phyloP scores from a whole-genome alignment of 2,329 filamentous ascomycete genomes.

The Immersiporthe knoxdaviesiana region DNA sequence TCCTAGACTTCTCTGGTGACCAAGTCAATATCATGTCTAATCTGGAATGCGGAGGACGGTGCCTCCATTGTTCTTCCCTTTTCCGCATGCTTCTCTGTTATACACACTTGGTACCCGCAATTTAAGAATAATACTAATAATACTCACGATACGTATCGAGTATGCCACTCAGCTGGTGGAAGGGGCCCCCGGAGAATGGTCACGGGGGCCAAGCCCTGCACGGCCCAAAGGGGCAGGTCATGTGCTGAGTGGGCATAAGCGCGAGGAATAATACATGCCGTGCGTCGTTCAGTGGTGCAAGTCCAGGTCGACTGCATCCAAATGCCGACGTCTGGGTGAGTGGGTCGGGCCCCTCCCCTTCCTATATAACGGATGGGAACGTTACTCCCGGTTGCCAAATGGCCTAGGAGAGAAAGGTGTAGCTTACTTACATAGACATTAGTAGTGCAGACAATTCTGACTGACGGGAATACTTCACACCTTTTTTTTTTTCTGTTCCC shows the following conservation, averaged over 20 bases:
- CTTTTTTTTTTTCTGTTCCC: neutral
- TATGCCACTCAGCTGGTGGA: neutral
- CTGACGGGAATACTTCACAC: neutral
- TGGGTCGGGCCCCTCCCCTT: neutral
- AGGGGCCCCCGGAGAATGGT: neutral
- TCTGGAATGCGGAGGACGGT: conserved; percentile 1
- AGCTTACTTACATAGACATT: neutral
- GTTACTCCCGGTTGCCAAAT: neutral
- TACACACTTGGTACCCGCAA: too few relatives aligned
- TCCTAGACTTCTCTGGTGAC: neutral
- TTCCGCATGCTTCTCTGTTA: neutral
- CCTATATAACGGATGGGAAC: neutral
- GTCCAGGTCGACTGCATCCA: neutral
- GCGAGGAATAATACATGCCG: neutral
- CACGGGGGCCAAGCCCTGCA: neutral
- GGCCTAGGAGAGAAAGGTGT: neutral
- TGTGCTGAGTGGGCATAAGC: neutral
- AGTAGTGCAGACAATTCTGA: neutral
- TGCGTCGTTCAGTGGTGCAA: conserved; percentile 5
- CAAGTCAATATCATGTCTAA: neutral
- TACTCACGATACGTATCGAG: too few relatives aligned
- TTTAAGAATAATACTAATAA: neutral
- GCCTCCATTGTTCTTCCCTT: neutral
- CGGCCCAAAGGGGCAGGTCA: conserved; percentile 1
- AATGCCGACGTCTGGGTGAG: neutral